phyloP scores from a whole-genome alignment of 805 yeast species.

The Cyberlindnera maritima region DNA sequence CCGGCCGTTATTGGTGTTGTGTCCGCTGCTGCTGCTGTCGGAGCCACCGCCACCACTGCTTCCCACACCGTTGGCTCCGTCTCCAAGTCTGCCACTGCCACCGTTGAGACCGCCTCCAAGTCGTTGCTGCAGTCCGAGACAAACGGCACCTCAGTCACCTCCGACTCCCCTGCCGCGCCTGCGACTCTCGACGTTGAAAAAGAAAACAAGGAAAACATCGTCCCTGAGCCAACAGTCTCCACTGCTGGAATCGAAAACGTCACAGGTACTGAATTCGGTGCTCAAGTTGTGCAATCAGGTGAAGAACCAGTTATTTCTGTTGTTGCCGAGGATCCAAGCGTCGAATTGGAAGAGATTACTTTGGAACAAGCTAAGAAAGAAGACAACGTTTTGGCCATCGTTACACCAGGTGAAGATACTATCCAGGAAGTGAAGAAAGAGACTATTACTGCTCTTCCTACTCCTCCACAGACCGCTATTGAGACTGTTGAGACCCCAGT shows the following conservation, averaged over 20 bases:
- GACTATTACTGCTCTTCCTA: constrained; percentile 14
- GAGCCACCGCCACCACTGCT: constrained; percentile 14
- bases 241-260: constrained; percentile 12
- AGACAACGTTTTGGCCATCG: constrained; percentile 17
- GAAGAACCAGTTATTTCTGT: constrained; percentile 14
- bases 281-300: constrained; percentile 13
- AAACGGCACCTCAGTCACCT: background rate
- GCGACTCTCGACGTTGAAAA: constrained; percentile 1
- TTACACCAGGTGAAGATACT: constrained; percentile 11
- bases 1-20: constrained; percentile 6
- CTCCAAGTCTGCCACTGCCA: constrained; percentile 3
- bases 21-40: constrained; percentile 13
- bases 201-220: constrained; percentile 3
- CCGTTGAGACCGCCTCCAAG: constrained; percentile 2
- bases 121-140: background rate
- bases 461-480: constrained; percentile 23
- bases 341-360: constrained; percentile 17
- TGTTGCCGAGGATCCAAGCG: constrained; percentile 10
- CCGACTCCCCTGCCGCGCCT: background rate
- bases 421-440: constrained; percentile 12
- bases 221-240: background rate
- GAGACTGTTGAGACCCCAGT: background rate
- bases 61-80: constrained; percentile 9
- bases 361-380: constrained; percentile 21
- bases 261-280: constrained; percentile 14